A percentile compares a stretch with the other conserved stretches of the same genome.
These are phyloP conservation scores for Saprolegnia diclina DNA, from an alignment of 352 stramenopile species.

Conservation along the genomic window DNA sequence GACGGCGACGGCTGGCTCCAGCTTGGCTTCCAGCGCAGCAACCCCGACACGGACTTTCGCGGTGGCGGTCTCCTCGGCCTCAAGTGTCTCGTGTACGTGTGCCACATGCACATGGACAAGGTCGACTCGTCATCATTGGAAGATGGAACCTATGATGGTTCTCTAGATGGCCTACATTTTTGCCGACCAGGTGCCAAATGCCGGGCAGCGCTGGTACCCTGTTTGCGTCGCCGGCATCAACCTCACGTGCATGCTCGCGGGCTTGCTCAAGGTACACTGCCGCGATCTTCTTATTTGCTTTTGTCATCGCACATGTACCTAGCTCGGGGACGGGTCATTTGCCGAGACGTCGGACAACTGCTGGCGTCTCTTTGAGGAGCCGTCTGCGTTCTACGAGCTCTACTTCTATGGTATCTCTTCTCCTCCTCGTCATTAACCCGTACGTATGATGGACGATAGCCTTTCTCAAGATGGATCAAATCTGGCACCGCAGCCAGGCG, in stretches of 20 bases:
- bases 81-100: constrained; percentile 80
- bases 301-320: constrained; percentile 1
- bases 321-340: constrained; percentile 62
- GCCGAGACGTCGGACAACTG: constrained; percentile 36
- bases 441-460: constrained; percentile 34
- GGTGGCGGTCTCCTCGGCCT: constrained; percentile 70
- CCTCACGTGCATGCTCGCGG: constrained; percentile 71
- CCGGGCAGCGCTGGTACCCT: constrained; percentile 65
- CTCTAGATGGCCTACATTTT: constrained; percentile 53
- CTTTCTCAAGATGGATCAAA: constrained; percentile 79
- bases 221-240: constrained; percentile 81
- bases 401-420: constrained; percentile 45
- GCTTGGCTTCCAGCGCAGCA: constrained; percentile 71
- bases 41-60: constrained; percentile 78
- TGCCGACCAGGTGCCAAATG: constrained; percentile 39
- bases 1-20: constrained; percentile 55
- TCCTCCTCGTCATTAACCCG: neutral
- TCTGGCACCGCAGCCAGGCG: constrained; percentile 71
- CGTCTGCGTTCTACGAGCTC: constrained; percentile 75
- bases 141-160: neutral
- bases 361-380: constrained; percentile 80
- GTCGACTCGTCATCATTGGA: neutral
- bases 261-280: constrained; percentile 36
- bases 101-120: constrained; percentile 60
- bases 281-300: neutral